These are phyloP conservation scores for Metschnikowia continentalis DNA, from an alignment of 805 yeast species.

Conservation along the genomic window DNA sequence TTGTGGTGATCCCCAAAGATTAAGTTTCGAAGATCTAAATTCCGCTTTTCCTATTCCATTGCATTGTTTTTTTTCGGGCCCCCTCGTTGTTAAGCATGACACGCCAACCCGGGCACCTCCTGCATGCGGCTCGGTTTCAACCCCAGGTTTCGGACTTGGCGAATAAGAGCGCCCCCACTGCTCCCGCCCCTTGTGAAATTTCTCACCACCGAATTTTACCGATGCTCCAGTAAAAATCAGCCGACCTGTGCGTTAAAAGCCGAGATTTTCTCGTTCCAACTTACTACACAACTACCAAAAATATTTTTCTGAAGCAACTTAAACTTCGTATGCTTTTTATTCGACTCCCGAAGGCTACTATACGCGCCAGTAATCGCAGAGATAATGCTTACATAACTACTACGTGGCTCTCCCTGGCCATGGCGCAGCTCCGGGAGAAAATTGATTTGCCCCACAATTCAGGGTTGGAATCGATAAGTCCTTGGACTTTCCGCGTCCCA, in stretches of 20 bases:
- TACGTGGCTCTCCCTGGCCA: too few relatives aligned
- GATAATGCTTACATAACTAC: neutral
- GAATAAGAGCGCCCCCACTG: conserved; percentile 15
- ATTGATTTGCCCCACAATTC: too few relatives aligned
- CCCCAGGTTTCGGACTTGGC: conserved; percentile 25
- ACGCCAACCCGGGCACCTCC: conserved; percentile 1
- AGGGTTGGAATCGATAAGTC: too few relatives aligned
- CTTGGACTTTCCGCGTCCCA: too few relatives aligned
- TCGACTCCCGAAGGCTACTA: too few relatives aligned
- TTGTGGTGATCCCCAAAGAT: neutral
- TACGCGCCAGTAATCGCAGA: neutral
- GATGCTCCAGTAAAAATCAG: conserved; percentile 1
- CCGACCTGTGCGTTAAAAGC: neutral
- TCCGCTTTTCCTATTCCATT: neutral
- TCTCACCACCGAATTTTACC: neutral
- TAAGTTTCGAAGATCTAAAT: neutral
- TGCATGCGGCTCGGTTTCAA: conserved; percentile 11
- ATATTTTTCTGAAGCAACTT: neutral
- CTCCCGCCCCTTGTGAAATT: conserved; percentile 10
- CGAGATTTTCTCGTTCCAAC: neutral
- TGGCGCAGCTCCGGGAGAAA: too few relatives aligned
- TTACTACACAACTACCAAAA: too few relatives aligned
- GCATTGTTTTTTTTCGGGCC: neutral
- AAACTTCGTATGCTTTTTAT: neutral
- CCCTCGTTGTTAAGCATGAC: neutral